Conservation (phyloP, 495 filamentous ascomycete genomes). For the Penicillium desertorum region DNA sequence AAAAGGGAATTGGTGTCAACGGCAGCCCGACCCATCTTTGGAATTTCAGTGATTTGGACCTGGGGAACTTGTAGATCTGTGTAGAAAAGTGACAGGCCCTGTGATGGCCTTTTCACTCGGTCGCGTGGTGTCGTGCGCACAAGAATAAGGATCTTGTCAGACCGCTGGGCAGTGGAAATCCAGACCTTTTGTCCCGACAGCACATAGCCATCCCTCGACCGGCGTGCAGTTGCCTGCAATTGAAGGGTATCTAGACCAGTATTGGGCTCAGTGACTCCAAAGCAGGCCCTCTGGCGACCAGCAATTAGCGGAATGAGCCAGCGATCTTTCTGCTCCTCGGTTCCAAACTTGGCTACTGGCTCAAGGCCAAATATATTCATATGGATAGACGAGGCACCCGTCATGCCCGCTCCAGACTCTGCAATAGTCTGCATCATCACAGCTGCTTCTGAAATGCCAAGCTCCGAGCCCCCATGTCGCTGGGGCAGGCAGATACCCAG, state of each 20-base stretch:
- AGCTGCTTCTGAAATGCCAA: constrained; percentile 68
- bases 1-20: constrained; percentile 80
- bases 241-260: constrained; percentile 71
- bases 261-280: constrained; percentile 65
- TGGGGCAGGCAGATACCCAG: constrained; percentile 73
- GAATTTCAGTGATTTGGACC: constrained; percentile 24
- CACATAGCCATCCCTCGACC: constrained; percentile 48
- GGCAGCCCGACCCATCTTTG: constrained; percentile 73
- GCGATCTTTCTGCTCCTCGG: constrained; percentile 52
- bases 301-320: constrained; percentile 64
- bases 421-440: constrained; percentile 82
- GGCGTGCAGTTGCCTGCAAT: constrained; percentile 57
- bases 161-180: constrained; percentile 76
- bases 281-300: constrained; percentile 59
- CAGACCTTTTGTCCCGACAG: constrained; percentile 77
- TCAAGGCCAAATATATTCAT: constrained; percentile 76
- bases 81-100: constrained; percentile 73
- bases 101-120: constrained; percentile 59
- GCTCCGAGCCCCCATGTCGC: constrained; percentile 61
- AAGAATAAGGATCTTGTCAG: constrained; percentile 70
- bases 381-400: constrained; percentile 71
- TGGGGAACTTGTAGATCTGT: constrained; percentile 60
- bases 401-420: constrained; percentile 72
- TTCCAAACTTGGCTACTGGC: constrained; percentile 68
- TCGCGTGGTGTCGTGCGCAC: constrained; percentile 68